These are phyloP conservation scores for Phytophthora boehmeriae DNA, from an alignment of 352 stramenopile genomes.

Conservation along the genomic window DNA sequence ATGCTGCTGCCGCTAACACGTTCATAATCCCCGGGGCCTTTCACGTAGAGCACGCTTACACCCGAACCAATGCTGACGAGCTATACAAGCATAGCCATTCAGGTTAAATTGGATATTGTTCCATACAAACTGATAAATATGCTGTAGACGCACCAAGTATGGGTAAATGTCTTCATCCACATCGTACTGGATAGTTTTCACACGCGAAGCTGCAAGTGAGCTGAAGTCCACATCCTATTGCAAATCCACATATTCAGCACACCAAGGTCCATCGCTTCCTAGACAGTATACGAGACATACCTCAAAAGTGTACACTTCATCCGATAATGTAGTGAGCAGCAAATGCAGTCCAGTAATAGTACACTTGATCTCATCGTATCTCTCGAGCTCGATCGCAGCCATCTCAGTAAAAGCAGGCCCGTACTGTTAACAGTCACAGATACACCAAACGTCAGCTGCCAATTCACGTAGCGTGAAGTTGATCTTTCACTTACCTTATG, in stretches of 20 bases:
- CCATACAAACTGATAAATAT: background rate
- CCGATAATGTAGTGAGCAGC: constrained; percentile 93
- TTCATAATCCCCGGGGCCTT: constrained; percentile 93
- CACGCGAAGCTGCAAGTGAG: constrained; percentile 70
- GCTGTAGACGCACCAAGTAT: constrained; percentile 63
- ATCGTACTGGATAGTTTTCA: constrained; percentile 83
- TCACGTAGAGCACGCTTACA: constrained; percentile 96
- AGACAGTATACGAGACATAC: constrained; percentile 38
- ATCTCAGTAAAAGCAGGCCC: constrained; percentile 69
- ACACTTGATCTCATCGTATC: constrained; percentile 96
- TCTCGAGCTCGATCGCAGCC: constrained; percentile 83
- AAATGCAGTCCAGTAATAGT: constrained; percentile 98
- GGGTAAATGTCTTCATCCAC: constrained; percentile 83
- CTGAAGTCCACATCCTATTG: constrained; percentile 80
- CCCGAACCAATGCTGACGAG: constrained; percentile 99
- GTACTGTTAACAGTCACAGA: constrained; percentile 47
- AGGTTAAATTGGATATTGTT: background rate
- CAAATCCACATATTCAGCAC: constrained; percentile 12
- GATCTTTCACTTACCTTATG: constrained; percentile 65
- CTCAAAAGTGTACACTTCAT: constrained; percentile 99
- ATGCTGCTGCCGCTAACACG: constrained; percentile 98
- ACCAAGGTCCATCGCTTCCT: background rate
- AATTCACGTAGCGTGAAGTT: background rate
- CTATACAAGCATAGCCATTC: constrained; percentile 22
- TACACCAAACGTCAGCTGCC: background rate